These are phyloP conservation scores for Serendipita indica DNA, from an alignment of 768 basidiomycete genomes.

Conservation along the genomic window DNA sequence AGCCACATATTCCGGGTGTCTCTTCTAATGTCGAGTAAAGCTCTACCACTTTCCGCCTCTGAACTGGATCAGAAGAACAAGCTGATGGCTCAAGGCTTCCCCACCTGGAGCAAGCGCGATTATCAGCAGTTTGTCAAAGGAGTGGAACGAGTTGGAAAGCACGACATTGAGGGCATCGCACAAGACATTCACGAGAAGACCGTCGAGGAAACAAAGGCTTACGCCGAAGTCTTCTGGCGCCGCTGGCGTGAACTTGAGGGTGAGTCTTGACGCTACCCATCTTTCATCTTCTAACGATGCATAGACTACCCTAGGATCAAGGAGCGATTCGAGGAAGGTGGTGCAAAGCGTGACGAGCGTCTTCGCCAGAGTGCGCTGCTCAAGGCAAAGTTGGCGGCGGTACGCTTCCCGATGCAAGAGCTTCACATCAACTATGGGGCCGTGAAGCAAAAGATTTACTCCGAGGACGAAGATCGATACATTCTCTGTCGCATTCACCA, in stretches of 20 bases:
- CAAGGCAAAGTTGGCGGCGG: slow-evolving; percentile 65
- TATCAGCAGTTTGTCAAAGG: slow-evolving; percentile 83
- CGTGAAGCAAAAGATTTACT: slow-evolving; percentile 93
- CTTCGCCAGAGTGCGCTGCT: slow-evolving; percentile 68
- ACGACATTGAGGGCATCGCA: slow-evolving; percentile 52
- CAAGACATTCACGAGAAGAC: slow-evolving; percentile 76
- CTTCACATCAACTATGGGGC: slow-evolving; percentile 89
- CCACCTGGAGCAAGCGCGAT: slow-evolving; percentile 82
- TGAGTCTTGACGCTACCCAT: slow-evolving; percentile 21
- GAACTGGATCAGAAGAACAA: slow-evolving; percentile 71
- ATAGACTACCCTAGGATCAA: slow-evolving; percentile 67
- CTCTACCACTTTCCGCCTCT: slow-evolving; percentile 81
- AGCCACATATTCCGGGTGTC: neutral
- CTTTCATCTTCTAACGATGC: neutral
- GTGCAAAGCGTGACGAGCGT: slow-evolving; percentile 76
- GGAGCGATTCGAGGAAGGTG: slow-evolving; percentile 75
- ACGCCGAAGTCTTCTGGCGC: slow-evolving; percentile 75
- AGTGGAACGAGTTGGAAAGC: slow-evolving; percentile 73
- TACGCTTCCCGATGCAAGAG: slow-evolving; percentile 89
- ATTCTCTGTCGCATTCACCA: slow-evolving; percentile 77
- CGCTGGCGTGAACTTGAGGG: slow-evolving; percentile 78
- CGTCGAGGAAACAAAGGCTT: slow-evolving; percentile 57
- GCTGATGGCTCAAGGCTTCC: slow-evolving; percentile 64
- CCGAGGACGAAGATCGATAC: slow-evolving; percentile 94
- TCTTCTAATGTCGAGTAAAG: slow-evolving; percentile 25